These are phyloP conservation scores for Pichia sp. DNA, from an alignment of 1,139 yeast genomes.

Conservation along the genomic window DNA sequence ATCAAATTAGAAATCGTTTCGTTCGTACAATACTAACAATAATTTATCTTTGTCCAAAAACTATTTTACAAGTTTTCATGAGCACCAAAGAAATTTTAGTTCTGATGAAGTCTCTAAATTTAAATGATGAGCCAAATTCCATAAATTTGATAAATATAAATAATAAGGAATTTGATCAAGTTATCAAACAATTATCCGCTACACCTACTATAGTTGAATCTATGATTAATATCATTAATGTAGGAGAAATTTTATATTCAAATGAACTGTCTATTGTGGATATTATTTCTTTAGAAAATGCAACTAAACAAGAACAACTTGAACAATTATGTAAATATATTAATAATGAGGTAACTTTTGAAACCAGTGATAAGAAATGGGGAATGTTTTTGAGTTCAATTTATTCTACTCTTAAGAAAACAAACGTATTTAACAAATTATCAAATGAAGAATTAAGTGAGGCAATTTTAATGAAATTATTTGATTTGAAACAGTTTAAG, in stretches of 20 bases:
- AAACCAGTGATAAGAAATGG: slow-evolving; percentile 32
- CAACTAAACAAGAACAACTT: slow-evolving; percentile 19
- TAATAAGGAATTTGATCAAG: background rate
- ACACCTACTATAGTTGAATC: slow-evolving; percentile 19
- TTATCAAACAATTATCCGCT: slow-evolving; percentile 2
- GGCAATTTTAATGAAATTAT: slow-evolving; percentile 36
- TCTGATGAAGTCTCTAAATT: slow-evolving; percentile 13
- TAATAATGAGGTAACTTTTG: slow-evolving; percentile 23
- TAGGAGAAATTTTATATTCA: slow-evolving; percentile 40
- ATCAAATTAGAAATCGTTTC: slow-evolving; percentile 11
- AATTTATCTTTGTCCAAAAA: slow-evolving; percentile 23
- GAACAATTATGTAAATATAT: slow-evolving; percentile 21
- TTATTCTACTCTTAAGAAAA: slow-evolving; percentile 33
- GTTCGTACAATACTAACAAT: slow-evolving; percentile 18
- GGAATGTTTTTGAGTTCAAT: slow-evolving; percentile 30
- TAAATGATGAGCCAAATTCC: slow-evolving; percentile 2
- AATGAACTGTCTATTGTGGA: slow-evolving; percentile 37
- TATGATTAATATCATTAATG: slow-evolving; percentile 29
- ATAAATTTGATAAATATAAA: background rate
- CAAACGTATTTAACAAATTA: slow-evolving; percentile 27
- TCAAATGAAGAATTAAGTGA: slow-evolving; percentile 29
- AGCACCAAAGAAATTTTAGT: slow-evolving; percentile 24
- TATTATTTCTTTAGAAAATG: slow-evolving; percentile 33
- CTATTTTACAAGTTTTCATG: slow-evolving; percentile 21
- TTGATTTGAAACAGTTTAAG: slow-evolving; percentile 35